Percentiles rank a stretch among this genome's conserved stretches.
Conservation (phyloP, 2,329 filamentous ascomycete genomes). For the Aureobasidium sp. region DNA sequence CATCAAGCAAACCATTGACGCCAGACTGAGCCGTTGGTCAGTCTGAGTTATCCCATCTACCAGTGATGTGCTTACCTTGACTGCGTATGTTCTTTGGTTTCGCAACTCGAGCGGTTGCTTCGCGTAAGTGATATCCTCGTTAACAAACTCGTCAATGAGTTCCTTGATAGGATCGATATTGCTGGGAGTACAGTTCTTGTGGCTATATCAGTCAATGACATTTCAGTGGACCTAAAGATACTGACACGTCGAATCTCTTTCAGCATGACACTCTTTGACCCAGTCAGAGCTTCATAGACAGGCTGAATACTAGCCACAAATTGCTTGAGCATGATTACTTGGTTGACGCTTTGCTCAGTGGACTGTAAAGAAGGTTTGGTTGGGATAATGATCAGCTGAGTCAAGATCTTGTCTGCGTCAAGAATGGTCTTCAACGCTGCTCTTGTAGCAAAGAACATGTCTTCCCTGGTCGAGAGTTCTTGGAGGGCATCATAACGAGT, state of each 20-base stretch:
- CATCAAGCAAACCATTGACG: conserved; percentile 77
- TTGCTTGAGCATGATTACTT: conserved; percentile 77
- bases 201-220: background rate
- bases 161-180: conserved; percentile 53
- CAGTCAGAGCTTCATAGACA: conserved; percentile 58
- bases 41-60: background rate
- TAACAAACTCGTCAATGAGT: conserved; percentile 62
- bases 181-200: conserved; percentile 54
- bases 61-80: conserved; percentile 48
- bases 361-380: conserved; percentile 56
- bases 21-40: conserved; percentile 47
- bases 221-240: background rate
- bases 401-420: conserved; percentile 73
- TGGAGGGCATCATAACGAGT: conserved; percentile 74
- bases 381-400: conserved; percentile 73
- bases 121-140: conserved; percentile 71
- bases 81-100: conserved; percentile 84
- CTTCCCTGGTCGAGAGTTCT: conserved; percentile 72
- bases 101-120: conserved; percentile 74
- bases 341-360: conserved; percentile 75
- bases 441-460: conserved; percentile 72
- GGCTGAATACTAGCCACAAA: conserved; percentile 62
- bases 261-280: conserved; percentile 57
- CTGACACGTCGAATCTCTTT: conserved; percentile 51
- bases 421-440: conserved; percentile 67